Conservation (phyloP, 192 early-diverging fungal genomes). For the Coemansia sp. region DNA sequence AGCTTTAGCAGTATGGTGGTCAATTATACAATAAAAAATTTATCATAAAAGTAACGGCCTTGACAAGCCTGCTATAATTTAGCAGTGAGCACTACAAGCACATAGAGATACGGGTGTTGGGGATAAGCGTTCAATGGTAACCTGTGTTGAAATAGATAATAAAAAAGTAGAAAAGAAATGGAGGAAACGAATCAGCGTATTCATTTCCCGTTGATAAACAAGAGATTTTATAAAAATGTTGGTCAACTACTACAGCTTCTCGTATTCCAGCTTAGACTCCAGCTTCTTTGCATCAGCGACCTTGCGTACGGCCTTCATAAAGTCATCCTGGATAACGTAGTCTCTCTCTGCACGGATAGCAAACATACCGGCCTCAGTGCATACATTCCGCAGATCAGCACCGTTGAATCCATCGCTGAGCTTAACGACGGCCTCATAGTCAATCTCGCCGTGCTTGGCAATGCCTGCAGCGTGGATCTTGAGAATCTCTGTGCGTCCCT, state of each 20-base stretch:
- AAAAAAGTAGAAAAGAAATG: neutral
- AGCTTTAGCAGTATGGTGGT: too few species aligned
- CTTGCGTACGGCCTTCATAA: slow-evolving; percentile 99
- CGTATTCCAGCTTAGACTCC: slow-evolving; percentile 85
- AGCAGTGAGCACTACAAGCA: too few species aligned
- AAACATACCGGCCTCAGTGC: slow-evolving; percentile 99
- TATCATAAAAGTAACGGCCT: too few species aligned
- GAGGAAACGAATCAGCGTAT: neutral
- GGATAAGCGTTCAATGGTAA: too few species aligned
- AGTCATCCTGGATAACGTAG: slow-evolving; percentile 97
- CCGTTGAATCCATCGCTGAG: slow-evolving; percentile 98
- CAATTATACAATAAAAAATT: too few species aligned
- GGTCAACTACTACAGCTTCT: slow-evolving; percentile 60
- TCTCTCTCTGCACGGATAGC: slow-evolving; percentile 99
- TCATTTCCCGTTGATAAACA: neutral
- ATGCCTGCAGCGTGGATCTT: slow-evolving; percentile 95
- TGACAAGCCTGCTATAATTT: too few species aligned
- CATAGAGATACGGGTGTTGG: too few species aligned
- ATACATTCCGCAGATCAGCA: slow-evolving; percentile 98
- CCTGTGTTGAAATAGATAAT: too few species aligned
- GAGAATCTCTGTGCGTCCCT: slow-evolving; percentile 92
- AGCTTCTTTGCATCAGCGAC: slow-evolving; percentile 96
- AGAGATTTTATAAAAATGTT: neutral
- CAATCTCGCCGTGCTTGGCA: slow-evolving; percentile 96
- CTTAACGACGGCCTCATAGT: slow-evolving; percentile 98